Evolutionary conservation across 2,329 filamentous ascomycete species (phyloP).

Genomic region (Hawksworthiomyces lignivorus): DNA sequence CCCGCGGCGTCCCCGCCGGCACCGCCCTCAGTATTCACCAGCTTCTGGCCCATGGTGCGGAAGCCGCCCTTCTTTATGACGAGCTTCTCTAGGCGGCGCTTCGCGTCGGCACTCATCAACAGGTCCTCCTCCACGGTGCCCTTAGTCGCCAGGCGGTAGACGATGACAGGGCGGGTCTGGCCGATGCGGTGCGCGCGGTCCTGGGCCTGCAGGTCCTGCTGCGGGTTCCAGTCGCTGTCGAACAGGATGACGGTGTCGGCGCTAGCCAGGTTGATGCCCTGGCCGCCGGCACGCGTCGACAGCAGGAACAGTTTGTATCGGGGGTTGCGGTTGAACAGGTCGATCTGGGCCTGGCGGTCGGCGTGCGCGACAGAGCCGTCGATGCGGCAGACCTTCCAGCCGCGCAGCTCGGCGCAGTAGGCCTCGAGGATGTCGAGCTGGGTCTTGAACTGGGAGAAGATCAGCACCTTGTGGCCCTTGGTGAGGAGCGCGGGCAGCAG

Average conservation of each 20-base stretch:
- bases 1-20: not conserved
- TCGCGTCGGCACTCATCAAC: conserved; percentile 80
- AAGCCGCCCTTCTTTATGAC: conserved; percentile 93
- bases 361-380: conserved; percentile 78
- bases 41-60: conserved; percentile 57
- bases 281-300: conserved; percentile 83
- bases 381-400: conserved; percentile 80
- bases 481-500: conserved; percentile 69
- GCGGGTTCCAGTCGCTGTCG: conserved; percentile 86
- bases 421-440: conserved; percentile 86
- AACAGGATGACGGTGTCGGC: conserved; percentile 92
- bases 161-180: conserved; percentile 82
- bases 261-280: conserved; percentile 87
- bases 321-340: conserved; percentile 60
- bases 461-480: conserved; percentile 78
- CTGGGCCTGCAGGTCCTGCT: conserved; percentile 93
- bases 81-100: conserved; percentile 84
- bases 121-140: conserved; percentile 87
- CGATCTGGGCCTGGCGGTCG: conserved; percentile 62
- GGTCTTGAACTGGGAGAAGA: conserved; percentile 95
- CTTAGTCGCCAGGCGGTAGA: conserved; percentile 89
- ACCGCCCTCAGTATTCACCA: conserved; percentile 37
- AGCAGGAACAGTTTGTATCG: conserved; percentile 73
- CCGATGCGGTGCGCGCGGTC: conserved; percentile 93
- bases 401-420: conserved; percentile 70